Conservation (phyloP, 1,139 yeast species). For the Nakaseomyces delphensis region DNA sequence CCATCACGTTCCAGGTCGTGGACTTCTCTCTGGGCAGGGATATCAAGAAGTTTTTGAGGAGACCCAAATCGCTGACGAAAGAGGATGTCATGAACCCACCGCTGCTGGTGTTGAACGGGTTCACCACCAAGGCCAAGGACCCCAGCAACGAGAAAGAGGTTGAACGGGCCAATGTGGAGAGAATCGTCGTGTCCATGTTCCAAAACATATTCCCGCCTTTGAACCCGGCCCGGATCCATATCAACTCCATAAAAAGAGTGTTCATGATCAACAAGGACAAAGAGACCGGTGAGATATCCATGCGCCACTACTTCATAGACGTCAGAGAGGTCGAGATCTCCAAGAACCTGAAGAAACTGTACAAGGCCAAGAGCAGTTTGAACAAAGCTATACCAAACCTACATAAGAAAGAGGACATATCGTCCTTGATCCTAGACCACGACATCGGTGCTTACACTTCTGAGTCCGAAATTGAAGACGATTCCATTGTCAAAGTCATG, state of each 20-base stretch:
- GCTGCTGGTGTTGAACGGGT: slow-evolving; percentile 82
- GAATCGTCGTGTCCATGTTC: slow-evolving; percentile 77
- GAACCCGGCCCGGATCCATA: slow-evolving; percentile 66
- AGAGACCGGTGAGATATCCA: slow-evolving; percentile 62
- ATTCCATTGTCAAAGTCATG: slow-evolving; percentile 72
- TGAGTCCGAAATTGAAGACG: slow-evolving; percentile 89
- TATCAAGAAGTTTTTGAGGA: slow-evolving; percentile 55
- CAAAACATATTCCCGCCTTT: slow-evolving; percentile 96
- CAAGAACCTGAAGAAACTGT: slow-evolving; percentile 67
- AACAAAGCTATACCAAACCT: slow-evolving; percentile 71
- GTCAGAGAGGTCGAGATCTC: slow-evolving; percentile 82
- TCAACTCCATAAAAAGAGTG: slow-evolving; percentile 71
- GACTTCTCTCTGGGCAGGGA: slow-evolving; percentile 79
- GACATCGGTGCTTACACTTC: slow-evolving; percentile 71
- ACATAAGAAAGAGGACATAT: slow-evolving; percentile 58
- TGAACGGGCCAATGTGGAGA: slow-evolving; percentile 49
- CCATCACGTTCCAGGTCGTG: slow-evolving; percentile 69
- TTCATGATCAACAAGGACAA: slow-evolving; percentile 69
- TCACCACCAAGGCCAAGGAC: slow-evolving; percentile 34
- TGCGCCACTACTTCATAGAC: slow-evolving; percentile 86
- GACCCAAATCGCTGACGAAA: slow-evolving; percentile 60
- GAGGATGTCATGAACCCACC: slow-evolving; percentile 77
- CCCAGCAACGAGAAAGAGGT: slow-evolving; percentile 29
- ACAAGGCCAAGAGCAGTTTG: slow-evolving; percentile 51
- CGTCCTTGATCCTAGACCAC: slow-evolving; percentile 76